Base-by-base conservation (phyloP, 768 basidiomycete genomes). In the Xerocomellus chrysenteron region DNA sequence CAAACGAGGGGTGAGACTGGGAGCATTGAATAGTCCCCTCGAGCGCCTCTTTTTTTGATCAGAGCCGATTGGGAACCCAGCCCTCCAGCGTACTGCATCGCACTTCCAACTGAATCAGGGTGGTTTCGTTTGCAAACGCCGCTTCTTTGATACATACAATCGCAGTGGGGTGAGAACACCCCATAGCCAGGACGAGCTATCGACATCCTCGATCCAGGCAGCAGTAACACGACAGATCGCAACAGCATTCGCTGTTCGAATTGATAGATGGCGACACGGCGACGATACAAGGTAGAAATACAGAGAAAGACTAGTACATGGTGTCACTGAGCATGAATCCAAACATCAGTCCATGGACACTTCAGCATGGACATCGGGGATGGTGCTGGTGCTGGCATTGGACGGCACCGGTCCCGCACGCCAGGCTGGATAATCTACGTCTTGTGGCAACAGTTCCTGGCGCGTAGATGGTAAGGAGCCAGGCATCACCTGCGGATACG, bases 11-110 rank as follows among this genome's bases (percentile, higher is more conserved):
- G 4, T 24, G 12, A 30, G 51, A 30, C 59, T 9, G 51, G 44
- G 32, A n/a, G n/a, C n/a, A n/a, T n/a, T 49, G 1, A 21, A 21
- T 2, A 21, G 21, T 21, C 21, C 21, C 21, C 21, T 21, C 21
- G 21, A 21, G 21, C 21, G 21, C 21, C 21, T 21, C 26, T 26
- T 5, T 26, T 26, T 26, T 26, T 26, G 3, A 55, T 45, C 51
- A 39, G n/a, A 11, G 11, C 47, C 26, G 39, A 45, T 46, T 30
- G 19, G 32, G 36, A 99, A 97, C 94, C 45, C 96, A 98, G 72
- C 98, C 50, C 88, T 99, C 24, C 96, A 98, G 73, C 86, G 97
- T 58, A 96, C 94, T 12, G 90, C 61, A 99, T 98, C 62, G 95
- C 97, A 12, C 88, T 99, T 44, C 96, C 97, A 21, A 21, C 21